These are phyloP conservation scores for Solanum microdontum DNA, from an alignment of 257 asterid genomes.

Conservation along the genomic window DNA sequence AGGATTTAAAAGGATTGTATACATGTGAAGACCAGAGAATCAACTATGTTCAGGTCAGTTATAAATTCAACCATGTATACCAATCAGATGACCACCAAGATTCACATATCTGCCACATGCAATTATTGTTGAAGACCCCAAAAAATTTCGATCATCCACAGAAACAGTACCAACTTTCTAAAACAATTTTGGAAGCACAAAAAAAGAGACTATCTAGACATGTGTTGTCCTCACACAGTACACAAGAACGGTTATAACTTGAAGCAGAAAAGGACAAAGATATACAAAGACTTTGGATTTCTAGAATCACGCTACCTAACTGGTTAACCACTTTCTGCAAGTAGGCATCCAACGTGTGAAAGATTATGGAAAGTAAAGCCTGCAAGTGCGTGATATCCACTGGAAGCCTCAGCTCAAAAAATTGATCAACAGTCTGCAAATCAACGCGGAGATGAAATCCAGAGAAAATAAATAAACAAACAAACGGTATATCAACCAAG, in stretches of 20 bases:
- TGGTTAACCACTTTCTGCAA: slow-evolving; percentile 56
- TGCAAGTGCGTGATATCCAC: slow-evolving; percentile 92
- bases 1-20: background rate
- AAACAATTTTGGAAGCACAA: background rate
- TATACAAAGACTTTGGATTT: background rate
- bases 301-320: slow-evolving; percentile 37
- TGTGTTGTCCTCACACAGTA: no score
- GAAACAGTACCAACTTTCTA: background rate
- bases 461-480: background rate
- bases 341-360: slow-evolving; percentile 88
- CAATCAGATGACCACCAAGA: background rate
- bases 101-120: background rate
- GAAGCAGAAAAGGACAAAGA: background rate
- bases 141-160: background rate
- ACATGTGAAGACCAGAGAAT: background rate
- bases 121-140: background rate
- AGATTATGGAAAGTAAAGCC: slow-evolving; percentile 80
- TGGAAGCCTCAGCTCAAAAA: slow-evolving; percentile 78
- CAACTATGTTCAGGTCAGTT: background rate
- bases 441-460: slow-evolving; percentile 11
- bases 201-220: background rate
- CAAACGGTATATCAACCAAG: background rate
- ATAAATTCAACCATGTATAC: background rate
- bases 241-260: background rate
- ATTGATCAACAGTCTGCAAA: slow-evolving; percentile 94